Evolutionary conservation across 2,329 filamentous ascomycete genomes (phyloP), one percentile per base, ranked within the genome.

Genomic region (Penicillium digitatum): DNA sequence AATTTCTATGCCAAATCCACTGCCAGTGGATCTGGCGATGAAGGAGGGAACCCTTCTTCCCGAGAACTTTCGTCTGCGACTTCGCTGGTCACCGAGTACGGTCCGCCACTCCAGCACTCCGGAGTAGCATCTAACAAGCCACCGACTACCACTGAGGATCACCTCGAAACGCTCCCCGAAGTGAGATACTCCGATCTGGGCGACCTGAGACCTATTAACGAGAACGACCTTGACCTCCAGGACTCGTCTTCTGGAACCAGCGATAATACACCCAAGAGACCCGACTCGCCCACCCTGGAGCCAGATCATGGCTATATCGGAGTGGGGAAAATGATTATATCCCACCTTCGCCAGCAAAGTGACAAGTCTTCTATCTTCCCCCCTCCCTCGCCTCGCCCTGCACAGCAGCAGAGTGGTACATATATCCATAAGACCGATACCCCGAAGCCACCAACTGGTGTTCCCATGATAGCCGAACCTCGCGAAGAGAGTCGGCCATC

Each of bases 341-440:
- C 92, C 58, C 94, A 97, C 76, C 76, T 97, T 38, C 85, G 94
- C 48, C 85, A 85, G 32, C 85, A 87, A 60, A 97, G 93, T 74
- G 87, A 87, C 55, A 82, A 85, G 14, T 97, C 93, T 0, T 95
- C 90, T 0, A 80, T 94, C 26, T 90, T 90, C 62, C 84, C 82
- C 26, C 75, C 75, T 53, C 74, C 73, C 24, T 77, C 76, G 10
- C 70, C 72, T 34, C 62, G 61, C 3, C 60, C 78, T 27, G 65
- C 71, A 40, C 58, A 72, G 4, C 69, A 66, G 29, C 69, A 68
- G 7, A 61, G 69, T 11, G 71, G 74, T 11, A 35, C 39, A 3
- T 45, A 68, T 18, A 48, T 32, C 18, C 26, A 51, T 34, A 54
- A 26, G 31, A 20, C 11, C 5, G 37, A 16, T 14, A 11, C n/a